Percentiles rank a stretch among this genome's conserved stretches.
Conservation (phyloP, 257 asterid genomes). For the Galeopsis tetrahit region DNA sequence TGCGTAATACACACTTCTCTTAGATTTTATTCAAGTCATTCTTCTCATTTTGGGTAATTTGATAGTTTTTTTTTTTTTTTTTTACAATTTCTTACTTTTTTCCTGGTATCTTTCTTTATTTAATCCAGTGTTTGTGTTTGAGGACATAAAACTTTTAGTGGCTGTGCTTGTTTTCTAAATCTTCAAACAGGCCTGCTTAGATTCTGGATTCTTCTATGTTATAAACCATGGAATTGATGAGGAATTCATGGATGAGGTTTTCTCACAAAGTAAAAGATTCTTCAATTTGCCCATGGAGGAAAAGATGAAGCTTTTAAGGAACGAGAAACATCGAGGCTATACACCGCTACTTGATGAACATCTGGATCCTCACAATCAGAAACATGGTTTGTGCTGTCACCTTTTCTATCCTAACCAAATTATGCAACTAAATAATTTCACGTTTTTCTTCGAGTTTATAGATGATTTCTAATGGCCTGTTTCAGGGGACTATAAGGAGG, state of each 20-base stretch:
- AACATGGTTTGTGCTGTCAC: conserved; percentile 54
- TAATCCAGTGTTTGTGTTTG: too few relatives aligned
- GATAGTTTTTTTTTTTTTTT: too few relatives aligned
- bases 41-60: too few relatives aligned
- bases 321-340: conserved; percentile 80
- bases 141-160: too few relatives aligned
- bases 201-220: conserved; percentile 88
- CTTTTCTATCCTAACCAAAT: not conserved
- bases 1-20: not conserved
- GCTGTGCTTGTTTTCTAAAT: too few relatives aligned
- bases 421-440: not conserved
- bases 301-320: conserved; percentile 83
- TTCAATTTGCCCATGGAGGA: conserved; percentile 67
- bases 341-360: conserved; percentile 80
- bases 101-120: too few relatives aligned
- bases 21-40: too few relatives aligned
- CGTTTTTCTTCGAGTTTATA: not conserved
- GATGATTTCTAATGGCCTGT: conserved; percentile 26
- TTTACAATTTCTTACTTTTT: too few relatives aligned
- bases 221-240: conserved; percentile 80
- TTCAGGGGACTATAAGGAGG: conserved; percentile 94
- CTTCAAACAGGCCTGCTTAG: conserved; percentile 70
- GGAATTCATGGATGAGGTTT: conserved; percentile 78
- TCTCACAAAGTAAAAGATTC: conserved; percentile 74
- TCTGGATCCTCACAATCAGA: conserved; percentile 75